These are phyloP conservation scores for Macaranga tanarius DNA, from an alignment of 441 rosid species.

Conservation along the genomic window DNA sequence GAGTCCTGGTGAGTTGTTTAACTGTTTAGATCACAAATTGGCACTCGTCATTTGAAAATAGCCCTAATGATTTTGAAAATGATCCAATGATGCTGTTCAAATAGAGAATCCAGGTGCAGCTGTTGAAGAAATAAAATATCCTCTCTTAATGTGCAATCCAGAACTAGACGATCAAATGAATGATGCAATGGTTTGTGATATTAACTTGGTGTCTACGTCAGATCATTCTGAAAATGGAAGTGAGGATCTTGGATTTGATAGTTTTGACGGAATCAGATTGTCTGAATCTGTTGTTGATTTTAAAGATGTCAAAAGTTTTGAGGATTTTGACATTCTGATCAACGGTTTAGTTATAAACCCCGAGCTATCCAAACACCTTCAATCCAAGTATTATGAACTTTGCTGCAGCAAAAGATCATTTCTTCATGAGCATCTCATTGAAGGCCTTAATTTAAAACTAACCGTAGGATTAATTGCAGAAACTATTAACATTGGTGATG, in stretches of 20 bases:
- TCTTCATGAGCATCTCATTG: slow-evolving; percentile 18
- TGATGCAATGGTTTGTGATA: neutral
- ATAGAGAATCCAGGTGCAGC: slow-evolving; percentile 21
- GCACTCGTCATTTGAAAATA: neutral
- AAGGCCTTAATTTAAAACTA: slow-evolving; percentile 9
- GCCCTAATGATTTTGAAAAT: neutral
- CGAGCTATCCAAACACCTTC: neutral
- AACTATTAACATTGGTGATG: slow-evolving; percentile 14
- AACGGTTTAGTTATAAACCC: slow-evolving; percentile 15
- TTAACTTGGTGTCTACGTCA: slow-evolving; percentile 2
- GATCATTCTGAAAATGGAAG: slow-evolving; percentile 7
- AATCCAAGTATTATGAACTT: slow-evolving; percentile 11
- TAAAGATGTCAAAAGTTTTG: slow-evolving; percentile 1
- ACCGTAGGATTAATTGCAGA: slow-evolving; percentile 10
- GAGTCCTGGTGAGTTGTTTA: slow-evolving; percentile 27
- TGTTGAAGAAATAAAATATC: slow-evolving; percentile 21
- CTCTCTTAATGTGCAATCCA: slow-evolving; percentile 14
- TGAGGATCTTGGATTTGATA: neutral
- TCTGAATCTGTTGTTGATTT: slow-evolving; percentile 7
- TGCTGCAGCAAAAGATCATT: slow-evolving; percentile 7
- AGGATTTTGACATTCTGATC: slow-evolving; percentile 3
- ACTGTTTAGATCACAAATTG: neutral
- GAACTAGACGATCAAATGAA: slow-evolving; percentile 21
- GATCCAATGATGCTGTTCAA: neutral
- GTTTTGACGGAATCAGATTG: slow-evolving; percentile 1